phyloP scores from a whole-genome alignment of 768 basidiomycete genomes.

The Pulveroboletus sp. region DNA sequence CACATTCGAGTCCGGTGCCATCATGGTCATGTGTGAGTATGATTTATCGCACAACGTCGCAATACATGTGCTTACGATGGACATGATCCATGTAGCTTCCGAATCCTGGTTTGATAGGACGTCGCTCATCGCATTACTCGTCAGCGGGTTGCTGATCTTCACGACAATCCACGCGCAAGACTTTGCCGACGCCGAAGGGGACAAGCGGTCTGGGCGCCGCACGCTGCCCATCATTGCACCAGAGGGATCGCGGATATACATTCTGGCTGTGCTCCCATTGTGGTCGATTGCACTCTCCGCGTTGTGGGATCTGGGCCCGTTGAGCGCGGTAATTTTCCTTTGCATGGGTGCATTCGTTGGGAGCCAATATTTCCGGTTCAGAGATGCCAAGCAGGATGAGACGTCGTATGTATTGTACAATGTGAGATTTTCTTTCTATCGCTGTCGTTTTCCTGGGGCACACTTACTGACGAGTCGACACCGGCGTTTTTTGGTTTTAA shows the following conservation, averaged over 20 bases:
- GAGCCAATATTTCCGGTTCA: conserved; percentile 12
- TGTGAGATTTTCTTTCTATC: conserved; percentile 2
- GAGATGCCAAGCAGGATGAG: conserved; percentile 9
- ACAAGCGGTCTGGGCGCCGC: conserved; percentile 26
- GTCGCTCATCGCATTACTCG: conserved; percentile 17
- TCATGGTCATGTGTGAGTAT: not conserved
- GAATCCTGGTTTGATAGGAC: conserved; percentile 8
- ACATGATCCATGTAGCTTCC: conserved; percentile 2
- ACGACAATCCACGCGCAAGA: conserved; percentile 39
- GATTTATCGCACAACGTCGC: no score
- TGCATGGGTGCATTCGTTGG: conserved; percentile 14
- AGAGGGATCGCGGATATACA: conserved; percentile 12
- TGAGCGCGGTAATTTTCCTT: conserved; percentile 7
- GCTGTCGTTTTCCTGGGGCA: not conserved
- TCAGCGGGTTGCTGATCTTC: conserved; percentile 30
- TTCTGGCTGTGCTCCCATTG: conserved; percentile 9
- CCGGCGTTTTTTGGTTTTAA: not conserved
- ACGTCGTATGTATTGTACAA: conserved; percentile 13
- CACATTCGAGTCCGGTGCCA: not conserved
- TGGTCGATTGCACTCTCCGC: conserved; percentile 7
- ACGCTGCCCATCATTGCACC: conserved; percentile 29
- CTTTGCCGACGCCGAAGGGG: conserved; percentile 33
- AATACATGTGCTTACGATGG: no score
- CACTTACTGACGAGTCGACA: not conserved
- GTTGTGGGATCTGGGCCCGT: conserved; percentile 8